Base-by-base conservation (phyloP, 1,284 basidiomycete species). In the Cutaneotrichosporon dermatis region DNA sequence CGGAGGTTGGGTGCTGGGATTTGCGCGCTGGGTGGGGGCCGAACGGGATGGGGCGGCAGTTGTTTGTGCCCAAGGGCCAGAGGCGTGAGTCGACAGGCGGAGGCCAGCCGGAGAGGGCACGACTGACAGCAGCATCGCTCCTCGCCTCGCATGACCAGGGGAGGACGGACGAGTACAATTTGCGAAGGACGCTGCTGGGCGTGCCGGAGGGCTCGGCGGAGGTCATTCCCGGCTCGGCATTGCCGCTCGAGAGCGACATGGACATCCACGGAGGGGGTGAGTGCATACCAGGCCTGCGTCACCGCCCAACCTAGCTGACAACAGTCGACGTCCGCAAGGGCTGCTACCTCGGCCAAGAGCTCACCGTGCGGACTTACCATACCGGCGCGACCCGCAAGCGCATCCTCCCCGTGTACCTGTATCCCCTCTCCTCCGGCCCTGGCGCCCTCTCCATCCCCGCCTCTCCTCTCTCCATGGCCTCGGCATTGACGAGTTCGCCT, bases 271-370 rank as follows among this genome's bases (percentile, higher is more conserved):
- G 91, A 60, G 95, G 86, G 71, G 79, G 92, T 94, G 69, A 80
- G 88, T 80, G 25, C 25, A 25, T 25, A 25, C 25, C 25, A 25
- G 25, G 25, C 25, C 25, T 25, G 25, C 25, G 25, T 25, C 25
- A 25, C 25, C 25, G 25, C 25, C 25, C 25, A 25, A 25, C 25
- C 25, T 25, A 25, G 13, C 60, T 51, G 9, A 54, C 55, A n/a
- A 4, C 68, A 94, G 93, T 99, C 69, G 93, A 98, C 77, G 97
- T 97, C 75, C 83, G 90, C 52, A 99, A 99, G 79, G 96, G 96
- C 6, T 99, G 96, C 76, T 99, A 98, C 72, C 87, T 99, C 2
- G 96, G 96, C 3, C 96, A 99, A 80, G 96, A 99, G 71, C 81
- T 99, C 44, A 98, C 95, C 0, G 94, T 97, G 2, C 85, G 96